Conservation (phyloP, 768 basidiomycete species). For the Mycena sanguinolenta region DNA sequence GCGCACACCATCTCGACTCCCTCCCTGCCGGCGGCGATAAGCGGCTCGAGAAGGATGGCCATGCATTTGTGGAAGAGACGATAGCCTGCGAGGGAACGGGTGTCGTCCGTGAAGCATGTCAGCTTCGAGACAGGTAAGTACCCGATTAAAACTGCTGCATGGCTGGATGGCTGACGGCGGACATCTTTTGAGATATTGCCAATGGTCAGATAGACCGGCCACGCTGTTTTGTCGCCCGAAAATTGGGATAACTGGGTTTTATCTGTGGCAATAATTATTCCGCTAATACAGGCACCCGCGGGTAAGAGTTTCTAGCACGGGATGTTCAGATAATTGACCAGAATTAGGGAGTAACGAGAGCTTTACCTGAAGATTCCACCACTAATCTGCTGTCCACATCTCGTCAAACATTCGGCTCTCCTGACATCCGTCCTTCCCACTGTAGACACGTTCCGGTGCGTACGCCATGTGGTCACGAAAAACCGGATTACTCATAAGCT, state of each 20-base stretch:
- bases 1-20: constrained; percentile 34
- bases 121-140: constrained; percentile 52
- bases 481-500: constrained; percentile 15
- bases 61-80: background rate
- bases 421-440: background rate
- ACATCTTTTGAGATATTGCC: constrained; percentile 27
- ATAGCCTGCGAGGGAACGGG: background rate
- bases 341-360: background rate
- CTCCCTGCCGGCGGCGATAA: constrained; percentile 38
- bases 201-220: background rate
- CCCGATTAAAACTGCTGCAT: constrained; percentile 46
- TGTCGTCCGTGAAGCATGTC: constrained; percentile 36
- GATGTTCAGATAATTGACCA: background rate
- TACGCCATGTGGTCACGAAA: constrained; percentile 42
- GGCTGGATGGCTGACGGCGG: constrained; percentile 39
- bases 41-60: constrained; percentile 25
- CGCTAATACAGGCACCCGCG: background rate
- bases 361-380: constrained; percentile 46
- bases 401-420: constrained; percentile 35
- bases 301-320: background rate
- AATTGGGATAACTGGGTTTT: constrained; percentile 20
- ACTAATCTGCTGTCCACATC: constrained; percentile 45
- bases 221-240: constrained; percentile 40
- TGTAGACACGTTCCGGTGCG: constrained; percentile 39
- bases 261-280: background rate